A percentile compares a stretch with the other conserved stretches of the same genome.
phyloP scores from a whole-genome alignment of 1,284 basidiomycete species.

The Lentinula novae-zelandiae region DNA sequence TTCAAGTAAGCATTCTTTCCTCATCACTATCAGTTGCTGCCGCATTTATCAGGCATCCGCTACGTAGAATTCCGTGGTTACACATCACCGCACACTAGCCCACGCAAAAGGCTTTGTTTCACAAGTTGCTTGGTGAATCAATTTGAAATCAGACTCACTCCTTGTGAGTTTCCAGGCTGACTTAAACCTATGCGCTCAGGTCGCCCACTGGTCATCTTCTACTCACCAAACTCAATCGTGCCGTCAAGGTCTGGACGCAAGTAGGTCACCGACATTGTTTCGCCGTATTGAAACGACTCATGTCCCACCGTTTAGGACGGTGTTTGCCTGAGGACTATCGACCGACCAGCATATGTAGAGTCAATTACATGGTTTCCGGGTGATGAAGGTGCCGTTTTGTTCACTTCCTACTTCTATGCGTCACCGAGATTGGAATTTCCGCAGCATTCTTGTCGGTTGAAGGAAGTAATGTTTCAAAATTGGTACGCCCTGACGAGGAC shows the following conservation, averaged over 20 bases:
- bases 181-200: conserved; percentile 32
- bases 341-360: conserved; percentile 57
- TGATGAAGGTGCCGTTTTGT: conserved; percentile 46
- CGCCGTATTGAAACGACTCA: conserved; percentile 9
- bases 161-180: conserved; percentile 4
- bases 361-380: conserved; percentile 71
- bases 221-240: conserved; percentile 63
- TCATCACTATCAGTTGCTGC: conserved; percentile 8
- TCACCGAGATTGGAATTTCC: background rate
- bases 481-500: conserved; percentile 26
- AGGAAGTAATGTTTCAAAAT: conserved; percentile 33
- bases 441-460: conserved; percentile 57
- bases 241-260: conserved; percentile 76
- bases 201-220: conserved; percentile 62
- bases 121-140: conserved; percentile 69
- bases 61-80: conserved; percentile 48
- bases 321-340: conserved; percentile 68
- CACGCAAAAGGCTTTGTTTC: conserved; percentile 74
- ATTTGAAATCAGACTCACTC: background rate
- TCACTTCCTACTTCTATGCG: background rate
- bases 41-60: conserved; percentile 12
- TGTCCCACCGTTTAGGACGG: conserved; percentile 48
- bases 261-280: conserved; percentile 31
- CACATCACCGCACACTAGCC: conserved; percentile 58
- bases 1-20: conserved; percentile 43